Evolutionary conservation across 2,329 filamentous ascomycete genomes (phyloP), one percentile per base, ranked within the genome.

Genomic region (Nothopassalora personata): DNA sequence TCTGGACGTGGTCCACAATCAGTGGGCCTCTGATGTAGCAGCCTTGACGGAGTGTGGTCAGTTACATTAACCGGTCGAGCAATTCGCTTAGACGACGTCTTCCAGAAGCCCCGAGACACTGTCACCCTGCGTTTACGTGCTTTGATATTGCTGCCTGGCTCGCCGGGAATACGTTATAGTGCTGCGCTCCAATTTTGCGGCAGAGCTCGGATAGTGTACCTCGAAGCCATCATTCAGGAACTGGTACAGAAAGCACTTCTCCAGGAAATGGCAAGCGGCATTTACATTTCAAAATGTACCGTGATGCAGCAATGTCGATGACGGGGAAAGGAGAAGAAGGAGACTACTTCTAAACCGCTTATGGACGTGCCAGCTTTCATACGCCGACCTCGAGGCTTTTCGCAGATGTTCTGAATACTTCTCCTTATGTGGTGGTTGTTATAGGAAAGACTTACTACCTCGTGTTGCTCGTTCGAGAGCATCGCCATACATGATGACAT

Each of bases 1-100:
- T 90, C 74, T 95, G 95, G 15, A 96, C 85, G 68, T 96, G 97
- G n/a, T 92, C 96, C 53, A 96, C 86, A 47, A 96, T 87, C 77
- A 88, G 67, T 74, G 77, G 62, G 80, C 82, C 58, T 82, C 86
- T 67, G 79, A 87, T 71, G 23, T 1, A 23, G 23, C 23, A 23
- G 23, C 3, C 23, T 23, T 23, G 23, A 34, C 31, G 31, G 11
- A 34, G 11, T 11, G 31, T 34, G 31, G 11, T 34, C 31, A 34
- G 7, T 2, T 4, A 34, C 31, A 34, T 8, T 34, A 8, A 9
- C 31, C 31, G 7, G 31, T 34, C 11, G 31, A 11, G 31, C 31
- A 11, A 2, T 8, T 34, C 31, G 31, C 31, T 34, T 34, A 34
- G 31, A 34, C 31, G 31, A 11, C 31, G 31, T 34, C 31, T 34